Percentiles rank a stretch among this genome's conserved stretches.
These are phyloP conservation scores for Primulina huaijiensis DNA, from an alignment of 257 asterid genomes.

Conservation along the genomic window DNA sequence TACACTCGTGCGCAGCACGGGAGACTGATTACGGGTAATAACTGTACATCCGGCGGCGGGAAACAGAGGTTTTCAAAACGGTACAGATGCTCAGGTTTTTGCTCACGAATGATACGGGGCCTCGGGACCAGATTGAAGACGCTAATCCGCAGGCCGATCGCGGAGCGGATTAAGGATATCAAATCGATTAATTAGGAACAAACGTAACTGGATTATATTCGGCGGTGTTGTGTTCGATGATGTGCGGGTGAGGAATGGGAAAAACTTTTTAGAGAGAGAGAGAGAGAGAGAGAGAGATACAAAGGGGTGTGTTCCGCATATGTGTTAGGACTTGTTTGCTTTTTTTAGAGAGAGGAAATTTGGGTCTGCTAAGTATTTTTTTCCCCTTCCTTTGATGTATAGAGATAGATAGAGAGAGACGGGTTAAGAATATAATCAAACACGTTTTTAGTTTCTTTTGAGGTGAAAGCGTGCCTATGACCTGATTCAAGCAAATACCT, in stretches of 20 bases:
- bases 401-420: too few species aligned
- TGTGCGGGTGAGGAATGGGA: slow-evolving; percentile 15
- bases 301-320: background rate
- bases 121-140: slow-evolving; percentile 7
- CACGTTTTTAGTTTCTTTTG: too few species aligned
- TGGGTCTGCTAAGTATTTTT: too few species aligned
- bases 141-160: slow-evolving; percentile 11
- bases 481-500: too few species aligned
- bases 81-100: slow-evolving; percentile 37
- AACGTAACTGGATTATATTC: slow-evolving; percentile 5
- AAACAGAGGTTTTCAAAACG: slow-evolving; percentile 52
- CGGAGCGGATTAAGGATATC: background rate
- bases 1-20: slow-evolving; percentile 41
- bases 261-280: background rate
- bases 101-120: background rate
- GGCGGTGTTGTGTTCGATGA: slow-evolving; percentile 21
- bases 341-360: background rate
- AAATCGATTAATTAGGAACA: slow-evolving; percentile 8
- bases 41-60: slow-evolving; percentile 65
- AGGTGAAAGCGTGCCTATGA: too few species aligned
- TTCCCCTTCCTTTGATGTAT: too few species aligned
- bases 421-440: too few species aligned
- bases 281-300: background rate
- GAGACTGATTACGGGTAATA: slow-evolving; percentile 31
- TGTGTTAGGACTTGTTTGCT: too few species aligned